Evolutionary conservation across 768 basidiomycete genomes (phyloP).

Genomic region (Nidularia pulvinata): DNA sequence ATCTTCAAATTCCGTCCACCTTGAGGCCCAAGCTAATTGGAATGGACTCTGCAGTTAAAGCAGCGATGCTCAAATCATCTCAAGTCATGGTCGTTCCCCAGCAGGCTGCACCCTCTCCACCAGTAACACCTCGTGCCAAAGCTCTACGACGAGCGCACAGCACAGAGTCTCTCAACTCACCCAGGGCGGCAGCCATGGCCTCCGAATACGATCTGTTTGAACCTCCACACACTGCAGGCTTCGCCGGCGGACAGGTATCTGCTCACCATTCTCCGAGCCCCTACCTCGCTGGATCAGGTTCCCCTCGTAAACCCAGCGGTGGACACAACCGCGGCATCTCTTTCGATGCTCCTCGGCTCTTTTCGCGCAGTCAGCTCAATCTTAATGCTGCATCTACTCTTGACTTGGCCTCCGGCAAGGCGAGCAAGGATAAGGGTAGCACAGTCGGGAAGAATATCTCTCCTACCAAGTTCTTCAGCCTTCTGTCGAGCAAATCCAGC

Average conservation of each 20-base stretch:
- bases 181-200: constrained; percentile 39
- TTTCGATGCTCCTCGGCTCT: constrained; percentile 49
- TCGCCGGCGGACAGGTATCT: constrained; percentile 32
- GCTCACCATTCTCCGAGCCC: constrained; percentile 29
- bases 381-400: constrained; percentile 38
- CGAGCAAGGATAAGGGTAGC: constrained; percentile 49
- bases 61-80: constrained; percentile 89
- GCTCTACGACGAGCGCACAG: constrained; percentile 69
- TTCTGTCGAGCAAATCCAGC: constrained; percentile 68
- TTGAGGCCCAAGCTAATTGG: constrained; percentile 76
- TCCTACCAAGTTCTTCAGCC: constrained; percentile 65
- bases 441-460: constrained; percentile 49
- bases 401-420: constrained; percentile 35
- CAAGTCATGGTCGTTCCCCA: constrained; percentile 51
- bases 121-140: constrained; percentile 47
- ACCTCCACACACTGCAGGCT: constrained; percentile 30
- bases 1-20: constrained; percentile 82
- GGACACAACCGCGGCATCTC: constrained; percentile 62
- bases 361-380: constrained; percentile 54
- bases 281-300: constrained; percentile 23
- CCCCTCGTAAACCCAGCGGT: constrained; percentile 35
- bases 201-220: constrained; percentile 35
- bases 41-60: constrained; percentile 87
- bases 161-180: constrained; percentile 67
- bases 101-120: constrained; percentile 23